Evolutionary conservation across 768 basidiomycete species (phyloP), one percentile per base, ranked within the genome.

Genomic region (Gloeopeniophorella convolvens): DNA sequence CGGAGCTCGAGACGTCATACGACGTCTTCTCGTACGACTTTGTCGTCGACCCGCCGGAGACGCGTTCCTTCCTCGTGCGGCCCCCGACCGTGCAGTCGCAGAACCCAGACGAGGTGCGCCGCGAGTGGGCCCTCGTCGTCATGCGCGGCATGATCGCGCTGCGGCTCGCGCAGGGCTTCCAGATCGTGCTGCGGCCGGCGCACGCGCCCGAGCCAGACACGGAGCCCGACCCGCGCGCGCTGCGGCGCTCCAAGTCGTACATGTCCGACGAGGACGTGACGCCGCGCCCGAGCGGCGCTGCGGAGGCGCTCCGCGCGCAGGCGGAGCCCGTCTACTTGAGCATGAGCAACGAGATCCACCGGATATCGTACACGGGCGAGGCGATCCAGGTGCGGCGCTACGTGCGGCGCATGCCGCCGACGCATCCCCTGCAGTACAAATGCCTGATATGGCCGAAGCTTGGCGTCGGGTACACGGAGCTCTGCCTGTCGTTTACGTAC

Each of bases 121-220:
- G 77, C 20, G 80, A 77, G 4, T 89, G 85, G 83, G 89, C 86
- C 0, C 65, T 88, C 20, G 78, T 75, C 2, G 83, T 90, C 15
- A 90, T 98, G 87, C 80, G 85, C 23, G 91, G 89, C 28, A 94
- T 98, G 88, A 89, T 89, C 1, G 91, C 89, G 3, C 83, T 96
- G 37, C 77, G 95, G 20, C 75, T 98, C 11, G 82, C 88, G 11
- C 92, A 97, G 65, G 94, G 94, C 18, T 98, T 97, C 66, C 95
- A 97, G 63, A 89, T 97, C 60, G 80, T 96, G 18, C 69, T 93
- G 15, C 73, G 74, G 20, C 73, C 78, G 8, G 55, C 62, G 13
- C 10, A 65, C 43, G 45, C 48, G 1, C 52, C 58, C 1, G 51
- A 62, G 36, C 20, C 48, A 41, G 66, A 71, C 13, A 70, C 71